Percentiles rank a stretch among this genome's conserved stretches.
Evolutionary conservation across 495 filamentous ascomycete genomes (phyloP).

Genomic region (Daldinia grandis): DNA sequence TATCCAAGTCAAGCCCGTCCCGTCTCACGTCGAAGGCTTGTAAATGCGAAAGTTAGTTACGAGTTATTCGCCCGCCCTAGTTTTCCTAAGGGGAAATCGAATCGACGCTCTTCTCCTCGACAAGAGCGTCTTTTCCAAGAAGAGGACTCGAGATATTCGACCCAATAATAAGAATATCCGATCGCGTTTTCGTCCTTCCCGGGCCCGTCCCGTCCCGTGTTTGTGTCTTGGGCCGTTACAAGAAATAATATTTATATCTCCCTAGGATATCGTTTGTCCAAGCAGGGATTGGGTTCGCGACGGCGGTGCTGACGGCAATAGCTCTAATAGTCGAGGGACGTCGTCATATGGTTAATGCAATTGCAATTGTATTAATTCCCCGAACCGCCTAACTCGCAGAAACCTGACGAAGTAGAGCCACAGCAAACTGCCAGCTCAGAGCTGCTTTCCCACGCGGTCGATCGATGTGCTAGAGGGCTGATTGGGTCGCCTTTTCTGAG

Average conservation of each 20-base stretch:
- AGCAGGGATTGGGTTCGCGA: slow-evolving; percentile 11
- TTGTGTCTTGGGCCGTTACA: not conserved
- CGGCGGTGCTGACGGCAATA: slow-evolving; percentile 13
- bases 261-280: not conserved
- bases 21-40: not conserved
- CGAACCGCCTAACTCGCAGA: slow-evolving; percentile 14
- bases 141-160: not conserved
- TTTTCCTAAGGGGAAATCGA: too few species aligned
- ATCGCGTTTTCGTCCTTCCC: not conserved
- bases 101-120: not conserved
- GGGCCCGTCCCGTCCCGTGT: slow-evolving; percentile 2
- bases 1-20: not conserved
- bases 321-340: slow-evolving; percentile 6
- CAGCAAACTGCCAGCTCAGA: slow-evolving; percentile 32
- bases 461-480: slow-evolving; percentile 11
- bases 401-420: slow-evolving; percentile 22
- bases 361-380: not conserved
- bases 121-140: not conserved
- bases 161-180: not conserved
- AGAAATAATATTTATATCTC: slow-evolving; percentile 13
- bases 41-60: not conserved
- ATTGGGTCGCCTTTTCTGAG: slow-evolving; percentile 25
- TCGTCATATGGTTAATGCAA: slow-evolving; percentile 9
- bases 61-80: not conserved
- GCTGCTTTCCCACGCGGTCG: slow-evolving; percentile 20